Evolutionary conservation across 345 rosid species (phyloP).

Genomic region (Syzygium aromaticum): DNA sequence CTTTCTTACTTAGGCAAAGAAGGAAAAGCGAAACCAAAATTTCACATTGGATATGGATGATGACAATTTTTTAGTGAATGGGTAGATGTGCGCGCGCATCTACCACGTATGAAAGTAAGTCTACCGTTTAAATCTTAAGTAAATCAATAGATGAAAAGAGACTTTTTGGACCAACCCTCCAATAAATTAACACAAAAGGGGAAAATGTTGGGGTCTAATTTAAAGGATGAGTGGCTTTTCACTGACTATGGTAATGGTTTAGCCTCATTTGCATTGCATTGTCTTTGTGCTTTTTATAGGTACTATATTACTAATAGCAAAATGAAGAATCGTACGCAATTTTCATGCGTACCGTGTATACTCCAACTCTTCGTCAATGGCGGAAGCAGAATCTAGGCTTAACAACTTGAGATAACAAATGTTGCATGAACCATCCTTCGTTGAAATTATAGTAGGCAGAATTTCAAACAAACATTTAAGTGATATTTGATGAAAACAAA

Average conservation of each 20-base stretch:
- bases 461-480: background rate
- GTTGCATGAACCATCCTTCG: background rate
- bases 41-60: background rate
- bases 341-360: background rate
- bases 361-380: background rate
- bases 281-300: background rate
- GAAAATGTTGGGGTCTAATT: background rate
- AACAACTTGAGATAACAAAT: background rate
- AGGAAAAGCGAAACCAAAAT: background rate
- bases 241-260: background rate
- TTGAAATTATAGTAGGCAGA: background rate
- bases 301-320: background rate
- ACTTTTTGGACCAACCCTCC: background rate
- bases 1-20: background rate
- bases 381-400: background rate
- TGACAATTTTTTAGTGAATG: background rate
- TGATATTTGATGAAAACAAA: background rate
- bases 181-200: background rate
- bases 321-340: background rate
- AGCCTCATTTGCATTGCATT: background rate
- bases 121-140: background rate
- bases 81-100: background rate
- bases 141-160: background rate
- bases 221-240: background rate
- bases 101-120: background rate